Base-by-base conservation (phyloP, 805 yeast species). In the Priceomyces castillae region DNA sequence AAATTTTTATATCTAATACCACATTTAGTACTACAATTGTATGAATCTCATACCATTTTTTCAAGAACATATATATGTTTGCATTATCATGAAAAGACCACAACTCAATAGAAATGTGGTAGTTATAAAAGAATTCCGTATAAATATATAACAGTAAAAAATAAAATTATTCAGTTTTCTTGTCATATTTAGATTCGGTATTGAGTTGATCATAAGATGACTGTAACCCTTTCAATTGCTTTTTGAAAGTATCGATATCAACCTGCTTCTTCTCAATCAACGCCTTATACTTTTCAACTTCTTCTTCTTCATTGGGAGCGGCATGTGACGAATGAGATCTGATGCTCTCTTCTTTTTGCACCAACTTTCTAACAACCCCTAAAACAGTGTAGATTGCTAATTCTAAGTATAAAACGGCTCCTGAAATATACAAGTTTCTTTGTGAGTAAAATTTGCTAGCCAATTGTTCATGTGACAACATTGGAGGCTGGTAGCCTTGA, bases 371-470 rank as follows among this genome's bases (percentile, higher is more conserved):
- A 37, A 81, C 69, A 41, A 81, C 71, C 30, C 74, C 71, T 49
- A 76, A 64, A 37, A 80, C 78, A 0, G 83, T 78, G 30, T 70
- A 72, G 44, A 80, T 80, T 7, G 82, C 78, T 38, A 81, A 49
- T 44, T 65, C 69, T 53, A 79, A 71, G 59, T 77, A 81, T 46
- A 81, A 59, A 3, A 80, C 81, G 7, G 82, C 83, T 7, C 86
- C 87, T 12, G 81, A 73, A 42, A 81, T 70, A 57, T 81, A 81
- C 34, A 79, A 66, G 50, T 81, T 81, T 56, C 87, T 69, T 58
- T 81, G 86, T 31, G 81, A 72, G 52, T 80, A 81, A 44, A 82
- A 81, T 47, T 81, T 77, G 37, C 78, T 66, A 4, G 84, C 86
- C 49, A 79, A 61, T 47, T 71, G 76, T 17, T 81, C 84, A 30